Evolutionary conservation across 306 rosid species (phyloP), one percentile per base, ranked within the genome.

Genomic region (Cajanus cajan): DNA sequence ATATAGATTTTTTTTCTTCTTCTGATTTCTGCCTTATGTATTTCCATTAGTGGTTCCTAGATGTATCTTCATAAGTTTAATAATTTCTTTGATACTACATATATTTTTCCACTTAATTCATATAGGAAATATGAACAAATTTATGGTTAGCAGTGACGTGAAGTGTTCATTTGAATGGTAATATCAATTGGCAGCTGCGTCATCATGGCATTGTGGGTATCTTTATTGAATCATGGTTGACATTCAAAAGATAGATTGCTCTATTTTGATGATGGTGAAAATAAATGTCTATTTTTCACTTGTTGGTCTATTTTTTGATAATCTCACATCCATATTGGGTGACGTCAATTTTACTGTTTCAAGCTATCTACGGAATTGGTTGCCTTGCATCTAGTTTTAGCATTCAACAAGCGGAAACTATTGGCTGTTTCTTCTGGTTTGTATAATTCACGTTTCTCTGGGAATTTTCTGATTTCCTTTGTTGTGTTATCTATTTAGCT

Each of bases 41-140:
- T 84, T 82, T 36, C 78, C 48, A 62, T 76, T 77, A 69, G 83
- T 73, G 64, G 78, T 87, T 87, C 82, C 31, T 88, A 82, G 58
- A 70, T 87, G 87, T 89, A 90, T 75, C 71, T 51, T 58, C 72
- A 75, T 74, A 87, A 76, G 61, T 74, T n/a, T 78, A 44, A 65
- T 83, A 72, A 70, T 80, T 68, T 80, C 13, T 37, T 36, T 66
- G 58, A 74, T 73, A 71, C 22, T 4, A 39, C 31, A 28, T 71
- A 67, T 51, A 77, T 36, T 61, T 64, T 22, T 65, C 72, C 75
- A 73, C 44, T 51, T 72, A 73, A 85, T 79, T 80, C 79, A 74
- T 83, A 82, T 74, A 74, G 88, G 84, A 86, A 85, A 84, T 82
- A 86, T 88, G 54, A 69, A 66, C 80, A 63, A 74, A 67, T 9